Base-by-base conservation (phyloP, 495 filamentous ascomycete genomes). In the Aspergillus egyptiacus region DNA sequence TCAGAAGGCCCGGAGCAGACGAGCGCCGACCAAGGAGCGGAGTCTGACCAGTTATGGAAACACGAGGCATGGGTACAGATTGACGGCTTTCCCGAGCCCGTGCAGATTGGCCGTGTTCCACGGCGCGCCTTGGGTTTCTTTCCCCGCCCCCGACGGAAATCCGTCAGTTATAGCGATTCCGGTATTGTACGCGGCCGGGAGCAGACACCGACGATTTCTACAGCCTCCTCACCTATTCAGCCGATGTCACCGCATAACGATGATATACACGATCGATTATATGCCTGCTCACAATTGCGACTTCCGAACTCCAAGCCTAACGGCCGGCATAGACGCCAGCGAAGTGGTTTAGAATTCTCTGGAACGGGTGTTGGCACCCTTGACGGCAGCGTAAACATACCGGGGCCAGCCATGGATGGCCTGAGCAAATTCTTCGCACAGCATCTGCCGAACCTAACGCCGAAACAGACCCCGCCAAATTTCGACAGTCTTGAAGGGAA, bases 21-120 rank as follows among this genome's bases (percentile, higher is more conserved):
- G 9, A 48, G 53, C 31, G 37, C 47, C 3, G 52, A 62, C 0
- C 27, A 48, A 5, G 71, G 74, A 22, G 31, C 25, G 14, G 72
- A 82, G 25, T 64, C 72, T 34, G 73, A 82, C 57, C 64, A 66
- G 38, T 73, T 82, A 25, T 95, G 88, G 87, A 86, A 75, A 42
- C 89, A 95, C 64, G 87, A 91, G 39, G 81, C 86, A 14, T 95
- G 88, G 88, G 88, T 95, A 3, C 68, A 80, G 8, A 75, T 96
- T 36, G 84, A 89, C 40, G 83, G 81, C 14, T 80, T 81, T 41
- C 69, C 76, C 6, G 62, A 76, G 9, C 80, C 85, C 2, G 84
- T 93, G 36, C 86, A 96, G 63, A 94, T 98, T 32, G 91, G 84
- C 5, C 81, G 91, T 25, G 80, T 98, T 32, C 79, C 88, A 19